Percentiles rank a stretch among this genome's conserved stretches.
Evolutionary conservation across 1,139 yeast genomes (phyloP).

Genomic region (Candida glucosophila): DNA sequence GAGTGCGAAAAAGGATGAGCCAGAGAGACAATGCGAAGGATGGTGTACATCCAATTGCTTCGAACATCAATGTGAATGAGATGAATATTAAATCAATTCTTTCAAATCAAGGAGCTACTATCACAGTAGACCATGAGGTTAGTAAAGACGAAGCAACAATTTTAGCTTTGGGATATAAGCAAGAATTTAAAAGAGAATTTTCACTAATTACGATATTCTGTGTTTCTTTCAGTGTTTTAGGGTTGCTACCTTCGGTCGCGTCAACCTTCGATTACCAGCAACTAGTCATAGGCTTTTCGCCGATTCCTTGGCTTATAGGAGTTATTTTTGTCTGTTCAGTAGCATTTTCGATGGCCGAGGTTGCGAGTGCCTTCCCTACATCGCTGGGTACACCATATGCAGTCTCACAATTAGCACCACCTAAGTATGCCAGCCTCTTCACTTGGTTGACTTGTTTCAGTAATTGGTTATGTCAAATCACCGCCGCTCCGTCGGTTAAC

Average conservation of each 20-base stretch:
- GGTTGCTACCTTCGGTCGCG: conserved; percentile 63
- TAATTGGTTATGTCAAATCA: conserved; percentile 37
- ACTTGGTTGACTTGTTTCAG: conserved; percentile 58
- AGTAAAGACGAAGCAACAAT: conserved; percentile 48
- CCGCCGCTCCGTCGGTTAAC: conserved; percentile 53
- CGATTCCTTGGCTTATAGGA: conserved; percentile 49
- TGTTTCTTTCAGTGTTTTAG: conserved; percentile 66
- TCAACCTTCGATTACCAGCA: conserved; percentile 48
- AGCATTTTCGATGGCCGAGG: conserved; percentile 41
- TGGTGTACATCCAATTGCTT: conserved; percentile 19
- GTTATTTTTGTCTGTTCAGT: conserved; percentile 41
- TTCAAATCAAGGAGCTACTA: conserved; percentile 29
- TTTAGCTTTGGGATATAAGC: conserved; percentile 63
- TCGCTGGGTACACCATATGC: conserved; percentile 43
- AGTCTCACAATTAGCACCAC: conserved; percentile 46
- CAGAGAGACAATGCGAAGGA: too few species aligned
- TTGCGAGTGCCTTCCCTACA: conserved; percentile 42
- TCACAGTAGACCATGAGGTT: conserved; percentile 39
- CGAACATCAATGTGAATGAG: conserved; percentile 34
- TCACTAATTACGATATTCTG: conserved; percentile 54
- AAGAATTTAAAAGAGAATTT: conserved; percentile 65
- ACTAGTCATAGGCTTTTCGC: conserved; percentile 43
- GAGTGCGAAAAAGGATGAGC: too few species aligned
- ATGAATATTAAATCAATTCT: conserved; percentile 28
- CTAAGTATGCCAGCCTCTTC: conserved; percentile 41